Percentiles rank a stretch among this genome's conserved stretches.
These are phyloP conservation scores for Leccinellum rugosiceps DNA, from an alignment of 768 basidiomycete species.

Conservation along the genomic window DNA sequence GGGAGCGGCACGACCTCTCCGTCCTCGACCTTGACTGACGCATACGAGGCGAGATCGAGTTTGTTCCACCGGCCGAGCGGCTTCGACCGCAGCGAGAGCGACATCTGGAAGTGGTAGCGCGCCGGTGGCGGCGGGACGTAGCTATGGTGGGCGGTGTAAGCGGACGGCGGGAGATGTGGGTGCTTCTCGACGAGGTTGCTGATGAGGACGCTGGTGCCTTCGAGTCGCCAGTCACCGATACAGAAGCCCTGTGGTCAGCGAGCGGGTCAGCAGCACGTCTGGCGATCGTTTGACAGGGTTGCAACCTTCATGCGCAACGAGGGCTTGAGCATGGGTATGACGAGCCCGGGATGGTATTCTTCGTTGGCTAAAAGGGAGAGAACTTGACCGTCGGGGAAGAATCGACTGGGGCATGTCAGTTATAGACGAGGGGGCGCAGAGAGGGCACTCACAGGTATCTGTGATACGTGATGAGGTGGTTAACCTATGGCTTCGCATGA, in stretches of 20 bases:
- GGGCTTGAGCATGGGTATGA: conserved; percentile 75
- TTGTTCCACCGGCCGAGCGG: conserved; percentile 81
- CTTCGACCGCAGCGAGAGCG: conserved; percentile 64
- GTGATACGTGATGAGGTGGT: conserved; percentile 87
- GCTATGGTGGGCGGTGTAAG: conserved; percentile 7
- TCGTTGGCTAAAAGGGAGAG: conserved; percentile 84
- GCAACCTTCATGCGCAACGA: conserved; percentile 73
- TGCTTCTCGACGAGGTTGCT: conserved; percentile 58
- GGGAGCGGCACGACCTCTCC: conserved; percentile 69
- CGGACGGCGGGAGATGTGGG: conserved; percentile 2
- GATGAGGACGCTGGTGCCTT: conserved; percentile 56
- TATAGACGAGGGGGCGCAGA: background rate
- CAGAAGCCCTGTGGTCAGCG: conserved; percentile 55
- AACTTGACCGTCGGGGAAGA: conserved; percentile 83
- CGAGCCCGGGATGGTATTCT: conserved; percentile 61
- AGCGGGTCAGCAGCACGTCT: background rate
- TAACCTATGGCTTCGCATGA: conserved; percentile 47
- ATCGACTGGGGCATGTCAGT: conserved; percentile 52
- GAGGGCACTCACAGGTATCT: conserved; percentile 70
- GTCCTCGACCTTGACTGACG: conserved; percentile 70
- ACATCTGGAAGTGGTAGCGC: conserved; percentile 75
- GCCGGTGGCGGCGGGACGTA: conserved; percentile 16
- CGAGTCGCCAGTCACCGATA: conserved; percentile 71
- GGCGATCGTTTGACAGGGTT: background rate
- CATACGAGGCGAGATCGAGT: conserved; percentile 69